These are phyloP conservation scores for Penicillium diatomitis DNA, from an alignment of 495 filamentous ascomycete species.

Conservation along the genomic window DNA sequence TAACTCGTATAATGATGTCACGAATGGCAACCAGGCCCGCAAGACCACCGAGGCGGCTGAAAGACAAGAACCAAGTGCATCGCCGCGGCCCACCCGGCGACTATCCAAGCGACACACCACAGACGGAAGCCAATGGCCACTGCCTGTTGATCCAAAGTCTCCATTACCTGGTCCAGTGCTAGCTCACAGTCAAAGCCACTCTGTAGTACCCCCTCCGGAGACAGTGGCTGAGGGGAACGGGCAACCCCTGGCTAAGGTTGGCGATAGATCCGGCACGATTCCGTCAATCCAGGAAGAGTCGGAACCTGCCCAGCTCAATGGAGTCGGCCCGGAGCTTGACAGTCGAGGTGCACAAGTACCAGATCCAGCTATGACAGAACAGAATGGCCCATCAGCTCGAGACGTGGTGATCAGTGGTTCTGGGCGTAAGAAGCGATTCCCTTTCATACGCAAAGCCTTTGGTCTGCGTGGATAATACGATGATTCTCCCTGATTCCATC, in stretches of 20 bases:
- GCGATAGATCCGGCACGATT: constrained; percentile 1
- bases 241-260: constrained; percentile 3
- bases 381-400: constrained; percentile 8
- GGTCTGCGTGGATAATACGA: constrained; percentile 28
- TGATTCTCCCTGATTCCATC: not conserved
- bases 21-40: constrained; percentile 10
- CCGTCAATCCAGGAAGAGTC: constrained; percentile 8
- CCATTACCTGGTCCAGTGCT: constrained; percentile 7
- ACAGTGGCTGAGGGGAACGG: constrained; percentile 1
- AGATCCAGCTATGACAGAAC: constrained; percentile 10
- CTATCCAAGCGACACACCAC: constrained; percentile 14
- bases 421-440: constrained; percentile 44
- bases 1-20: constrained; percentile 9
- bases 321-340: not conserved
- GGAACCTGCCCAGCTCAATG: constrained; percentile 5
- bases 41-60: constrained; percentile 10
- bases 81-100: constrained; percentile 24
- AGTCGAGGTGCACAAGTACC: constrained; percentile 13
- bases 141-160: constrained; percentile 8
- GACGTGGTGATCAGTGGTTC: constrained; percentile 31
- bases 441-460: constrained; percentile 39
- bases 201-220: constrained; percentile 3
- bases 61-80: constrained; percentile 4
- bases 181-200: constrained; percentile 8
- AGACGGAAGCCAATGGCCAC: constrained; percentile 24